Base-by-base conservation (phyloP, 2,329 filamentous ascomycete genomes). In the Monosporascus sp. region DNA sequence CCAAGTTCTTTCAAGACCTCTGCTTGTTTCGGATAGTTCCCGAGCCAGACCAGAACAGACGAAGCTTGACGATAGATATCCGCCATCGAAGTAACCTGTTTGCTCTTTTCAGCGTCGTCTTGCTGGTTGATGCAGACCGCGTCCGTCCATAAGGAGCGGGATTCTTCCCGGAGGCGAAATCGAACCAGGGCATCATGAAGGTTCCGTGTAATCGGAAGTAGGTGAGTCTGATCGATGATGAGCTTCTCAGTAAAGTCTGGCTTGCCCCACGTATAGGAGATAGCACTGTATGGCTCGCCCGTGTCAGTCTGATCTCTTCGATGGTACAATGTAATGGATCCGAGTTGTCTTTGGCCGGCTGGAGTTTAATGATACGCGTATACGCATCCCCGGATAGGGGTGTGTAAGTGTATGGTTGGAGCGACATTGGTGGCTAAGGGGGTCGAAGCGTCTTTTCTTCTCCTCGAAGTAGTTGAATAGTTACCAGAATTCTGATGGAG, bases 201-300 rank as follows among this genome's bases (percentile, higher is more conserved):
- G 16, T 54, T 54, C n/a, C 7, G 19, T 3, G 52, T 51, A 22
- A 54, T 51, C 9, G 6, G 35, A 16, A 47, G n/a, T 9, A 19
- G 19, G n/a, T 37, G 44, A 7, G 6, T 37, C 20, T 44, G 37
- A 37, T 50, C 52, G 20, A 54, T 9, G 24, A 54, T 48, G 14
- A 54, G 8, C n/a, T 48, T 24, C 26, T 51, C 52, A 7, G 37
- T 54, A 26, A 50, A 54, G 24, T 14, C 38, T 3, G 44, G 52
- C 3, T 17, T 14, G 5, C 44, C 52, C 52, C 49, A 54, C 24
- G 46, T 52, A 17, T 52, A 55, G 8, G 53, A 52, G 9, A 47
- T 43, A 31, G 49, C 41, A 22, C 41, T 44, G 20, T 44, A 44
- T 44, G 2, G 41, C 41, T 44, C n/a, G 16, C 5, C 19, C 16